phyloP scores from a whole-genome alignment of 345 rosid genomes.

The Bruguiera parviflora region DNA sequence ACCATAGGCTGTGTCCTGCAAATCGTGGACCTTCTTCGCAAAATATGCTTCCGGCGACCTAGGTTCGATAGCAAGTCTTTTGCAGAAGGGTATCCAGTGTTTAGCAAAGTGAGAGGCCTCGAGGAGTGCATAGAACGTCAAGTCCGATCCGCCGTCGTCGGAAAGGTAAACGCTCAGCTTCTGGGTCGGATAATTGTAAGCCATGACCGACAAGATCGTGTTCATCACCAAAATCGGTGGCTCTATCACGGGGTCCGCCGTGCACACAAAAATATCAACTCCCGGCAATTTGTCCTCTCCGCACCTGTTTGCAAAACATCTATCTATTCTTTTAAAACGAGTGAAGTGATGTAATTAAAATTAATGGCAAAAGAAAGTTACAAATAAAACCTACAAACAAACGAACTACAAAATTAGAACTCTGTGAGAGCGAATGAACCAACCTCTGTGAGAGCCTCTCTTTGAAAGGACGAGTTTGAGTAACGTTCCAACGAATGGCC shows the following conservation, averaged over 20 bases:
- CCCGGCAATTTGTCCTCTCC: slow-evolving; percentile 33
- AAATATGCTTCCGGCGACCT: slow-evolving; percentile 81
- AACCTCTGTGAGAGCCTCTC: slow-evolving; percentile 42
- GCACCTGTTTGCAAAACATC: slow-evolving; percentile 18
- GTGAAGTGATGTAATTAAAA: neutral
- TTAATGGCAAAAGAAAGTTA: neutral
- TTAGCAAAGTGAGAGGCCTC: slow-evolving; percentile 74
- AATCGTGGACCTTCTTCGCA: slow-evolving; percentile 13
- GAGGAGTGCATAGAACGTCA: slow-evolving; percentile 45
- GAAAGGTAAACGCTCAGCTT: slow-evolving; percentile 49
- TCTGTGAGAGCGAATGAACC: neutral
- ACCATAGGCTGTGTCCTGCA: slow-evolving; percentile 3
- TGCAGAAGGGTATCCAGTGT: slow-evolving; percentile 90
- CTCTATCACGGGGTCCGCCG: slow-evolving; percentile 50
- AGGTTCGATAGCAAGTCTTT: slow-evolving; percentile 64
- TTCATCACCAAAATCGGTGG: slow-evolving; percentile 49
- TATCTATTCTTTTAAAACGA: too few relatives aligned
- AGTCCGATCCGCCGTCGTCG: slow-evolving; percentile 46
- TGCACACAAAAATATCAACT: slow-evolving; percentile 54
- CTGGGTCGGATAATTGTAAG: slow-evolving; percentile 41
- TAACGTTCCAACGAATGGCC: slow-evolving; percentile 43
- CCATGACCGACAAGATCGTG: slow-evolving; percentile 48
- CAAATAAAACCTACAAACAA: neutral
- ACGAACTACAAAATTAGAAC: too few relatives aligned
- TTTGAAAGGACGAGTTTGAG: slow-evolving; percentile 28